Conservation (phyloP, 345 rosid genomes). For the Rhizophora apiculata region DNA sequence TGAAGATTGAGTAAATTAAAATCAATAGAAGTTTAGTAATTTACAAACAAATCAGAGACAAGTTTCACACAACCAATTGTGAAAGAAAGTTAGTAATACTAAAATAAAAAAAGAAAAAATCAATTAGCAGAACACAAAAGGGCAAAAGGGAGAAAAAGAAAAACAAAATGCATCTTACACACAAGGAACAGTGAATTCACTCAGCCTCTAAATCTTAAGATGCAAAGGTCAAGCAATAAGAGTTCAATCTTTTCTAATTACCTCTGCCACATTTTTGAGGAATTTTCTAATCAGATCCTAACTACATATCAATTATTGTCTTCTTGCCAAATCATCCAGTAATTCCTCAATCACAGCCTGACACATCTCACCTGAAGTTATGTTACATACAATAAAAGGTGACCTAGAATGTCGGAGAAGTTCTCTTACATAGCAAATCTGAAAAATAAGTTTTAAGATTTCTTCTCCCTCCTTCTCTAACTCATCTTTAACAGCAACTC, state of each 20-base stretch:
- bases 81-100: too few relatives aligned
- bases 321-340: not conserved
- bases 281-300: not conserved
- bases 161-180: not conserved
- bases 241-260: not conserved
- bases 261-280: not conserved
- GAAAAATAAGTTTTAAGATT: too few relatives aligned
- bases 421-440: too few relatives aligned
- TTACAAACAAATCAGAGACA: not conserved
- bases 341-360: not conserved
- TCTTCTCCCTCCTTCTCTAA: too few relatives aligned
- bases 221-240: not conserved
- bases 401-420: too few relatives aligned
- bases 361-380: too few relatives aligned
- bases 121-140: not conserved
- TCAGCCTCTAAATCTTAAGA: too few relatives aligned
- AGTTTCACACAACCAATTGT: too few relatives aligned
- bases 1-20: constrained; percentile 1
- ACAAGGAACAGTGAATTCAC: constrained; percentile 2
- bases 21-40: not conserved
- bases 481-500: too few relatives aligned
- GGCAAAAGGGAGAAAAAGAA: not conserved
- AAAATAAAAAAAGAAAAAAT: not conserved
- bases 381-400: too few relatives aligned
- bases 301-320: not conserved